Percentiles rank a stretch among this genome's conserved stretches.
Conservation (phyloP, 148 eudicot genomes). For the Spergularia marina region DNA sequence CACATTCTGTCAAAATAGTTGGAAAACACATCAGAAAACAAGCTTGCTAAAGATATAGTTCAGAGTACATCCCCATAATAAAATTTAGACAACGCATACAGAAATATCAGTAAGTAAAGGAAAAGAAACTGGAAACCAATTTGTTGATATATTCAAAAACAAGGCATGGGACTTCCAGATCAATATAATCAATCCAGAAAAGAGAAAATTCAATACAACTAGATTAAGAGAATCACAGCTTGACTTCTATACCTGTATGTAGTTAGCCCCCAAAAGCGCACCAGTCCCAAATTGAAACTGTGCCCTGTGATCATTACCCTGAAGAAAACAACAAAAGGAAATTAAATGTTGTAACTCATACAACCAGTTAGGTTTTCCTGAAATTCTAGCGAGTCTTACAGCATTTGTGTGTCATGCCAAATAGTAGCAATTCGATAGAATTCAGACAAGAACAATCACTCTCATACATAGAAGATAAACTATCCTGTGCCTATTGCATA, state of each 20-base stretch:
- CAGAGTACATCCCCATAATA: not conserved
- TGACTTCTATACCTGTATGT: slow-evolving; percentile 69
- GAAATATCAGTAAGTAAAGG: not conserved
- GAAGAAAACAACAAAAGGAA: slow-evolving; percentile 5
- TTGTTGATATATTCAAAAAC: not conserved
- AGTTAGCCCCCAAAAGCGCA: slow-evolving; percentile 72
- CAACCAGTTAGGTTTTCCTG: no score
- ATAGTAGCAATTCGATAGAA: not conserved
- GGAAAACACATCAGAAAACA: slow-evolving; percentile 5
- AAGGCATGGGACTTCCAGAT: not conserved
- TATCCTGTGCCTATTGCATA: not conserved
- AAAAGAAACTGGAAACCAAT: not conserved
- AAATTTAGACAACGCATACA: not conserved
- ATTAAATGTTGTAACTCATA: no score
- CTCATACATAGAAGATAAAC: not conserved
- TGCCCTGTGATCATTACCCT: slow-evolving; percentile 85
- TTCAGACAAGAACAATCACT: not conserved
- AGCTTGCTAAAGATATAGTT: not conserved
- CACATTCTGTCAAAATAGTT: slow-evolving; percentile 67
- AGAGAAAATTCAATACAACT: not conserved
- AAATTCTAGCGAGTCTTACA: not conserved
- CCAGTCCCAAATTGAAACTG: slow-evolving; percentile 89
- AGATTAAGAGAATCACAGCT: not conserved
- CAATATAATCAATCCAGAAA: not conserved
- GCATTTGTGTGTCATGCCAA: not conserved